Evolutionary conservation across 257 asterid genomes (phyloP), one percentile per base, ranked within the genome.

Genomic region (Asclepias syriaca): DNA sequence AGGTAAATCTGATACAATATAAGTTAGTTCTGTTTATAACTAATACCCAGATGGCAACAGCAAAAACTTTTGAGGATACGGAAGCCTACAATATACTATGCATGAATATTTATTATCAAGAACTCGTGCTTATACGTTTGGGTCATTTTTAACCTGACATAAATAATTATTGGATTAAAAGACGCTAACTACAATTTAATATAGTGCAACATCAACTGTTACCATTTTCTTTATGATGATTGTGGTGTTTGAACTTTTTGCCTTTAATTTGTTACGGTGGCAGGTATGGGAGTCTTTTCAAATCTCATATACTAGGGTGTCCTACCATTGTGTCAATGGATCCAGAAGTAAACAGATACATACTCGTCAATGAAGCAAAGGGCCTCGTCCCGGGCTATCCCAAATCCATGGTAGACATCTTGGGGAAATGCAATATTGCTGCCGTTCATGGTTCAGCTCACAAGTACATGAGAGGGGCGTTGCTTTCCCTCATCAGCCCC

Each of bases 381-480:
- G 98, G 98, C 29, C 72, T 93, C 5, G 67, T 93, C 57, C 98
- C 98, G 6, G 98, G 98, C 12, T 93, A 93, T 76, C 98, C 98
- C 2, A 85, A 90, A 48, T 90, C 98, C 15, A 93, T 90, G 98
- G 15, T 90, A 76, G 95, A 93, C 74, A 89, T 93, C 49, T 58
- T 93, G 58, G 98, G 98, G 24, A 65, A 75, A 54, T 72, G 72
- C 46, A 90, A 90, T 78, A 93, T 93, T 71, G 93, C 93, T 8
- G 92, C 97, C 29, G 88, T 93, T 15, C 78, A 74, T 75, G 97
- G 97, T 34, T 60, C 89, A 8, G 68, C 87, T 60, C 98, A 90
- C 70, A 93, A 78, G 78, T 48, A 80, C 85, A 60, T 88, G 63
- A 81, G 97, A 63, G 81, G 77, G 71, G 92, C 92, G 43, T 29